Evolutionary conservation across 768 basidiomycete species (phyloP), one percentile per base, ranked within the genome.

Genomic region (Myochromella boudieri): DNA sequence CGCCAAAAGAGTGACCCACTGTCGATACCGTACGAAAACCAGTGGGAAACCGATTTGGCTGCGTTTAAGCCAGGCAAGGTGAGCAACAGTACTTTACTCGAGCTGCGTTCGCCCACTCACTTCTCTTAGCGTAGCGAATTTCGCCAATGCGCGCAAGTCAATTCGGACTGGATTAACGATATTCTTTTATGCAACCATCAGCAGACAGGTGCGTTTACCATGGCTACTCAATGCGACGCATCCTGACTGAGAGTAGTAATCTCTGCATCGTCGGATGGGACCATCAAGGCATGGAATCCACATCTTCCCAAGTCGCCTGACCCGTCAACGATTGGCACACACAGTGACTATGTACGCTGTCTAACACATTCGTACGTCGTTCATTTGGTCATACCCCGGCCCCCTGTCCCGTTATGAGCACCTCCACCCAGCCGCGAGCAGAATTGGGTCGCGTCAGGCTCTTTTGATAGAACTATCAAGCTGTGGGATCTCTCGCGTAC

Each of bases 111-210:
- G 21, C 45, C 48, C 37, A n/a, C n/a, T n/a, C 6, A 36, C 53
- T 32, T 49, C 48, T 53, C 31, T 40, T 28, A 83, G 79, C 65
- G 67, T 20, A 76, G 82, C 21, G 72, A 76, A 17, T 97, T 97
- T 62, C 79, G 95, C 24, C 95, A 97, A 63, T 87, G 84, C 48
- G 84, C 85, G 7, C 94, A 97, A 61, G 78, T 82, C 4, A 94
- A 97, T 63, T 85, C 84, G 1, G 95, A 97, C 67, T 99, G 95
- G 95, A 82, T 98, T 27, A 99, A 97, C 61, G 95, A 98, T 58
- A 81, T 98, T 37, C 60, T 93, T 2, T 76, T 99, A 14, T 94
- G 91, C 68, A 95, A 97, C 61, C 76, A 83, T 51, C 93, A 97
- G 55, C 94, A 95, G 62, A 97, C 88, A 3, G 71, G 90, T 86